phyloP scores from a whole-genome alignment of 2,329 filamentous ascomycete genomes.

The Penicillium sp. region DNA sequence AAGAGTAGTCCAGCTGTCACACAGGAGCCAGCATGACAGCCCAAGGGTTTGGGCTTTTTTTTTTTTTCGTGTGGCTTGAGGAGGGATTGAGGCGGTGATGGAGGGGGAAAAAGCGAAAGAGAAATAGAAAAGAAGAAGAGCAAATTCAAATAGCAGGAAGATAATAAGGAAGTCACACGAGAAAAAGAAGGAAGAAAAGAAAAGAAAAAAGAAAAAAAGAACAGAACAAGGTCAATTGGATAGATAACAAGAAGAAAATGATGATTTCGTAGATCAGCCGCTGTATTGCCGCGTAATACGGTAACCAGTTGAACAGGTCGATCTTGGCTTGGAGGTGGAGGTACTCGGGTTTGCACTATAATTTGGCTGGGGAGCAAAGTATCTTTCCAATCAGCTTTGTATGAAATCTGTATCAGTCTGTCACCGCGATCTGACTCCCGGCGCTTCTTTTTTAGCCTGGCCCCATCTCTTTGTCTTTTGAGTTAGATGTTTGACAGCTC shows the following conservation, averaged over 20 bases:
- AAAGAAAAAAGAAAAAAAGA: conserved; percentile 9
- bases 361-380: neutral
- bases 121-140: conserved; percentile 8
- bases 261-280: conserved; percentile 22
- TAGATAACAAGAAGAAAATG: conserved; percentile 18
- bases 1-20: conserved; percentile 38
- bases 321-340: conserved; percentile 5
- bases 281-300: conserved; percentile 12
- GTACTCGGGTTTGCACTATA: neutral
- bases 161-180: conserved; percentile 6
- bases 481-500: neutral
- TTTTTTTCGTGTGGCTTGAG: conserved; percentile 5
- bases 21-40: conserved; percentile 38
- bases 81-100: conserved; percentile 1
- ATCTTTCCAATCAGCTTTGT: conserved; percentile 6
- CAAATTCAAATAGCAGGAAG: neutral
- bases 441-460: conserved; percentile 27
- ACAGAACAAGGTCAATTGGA: conserved; percentile 8
- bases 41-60: conserved; percentile 4
- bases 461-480: conserved; percentile 13
- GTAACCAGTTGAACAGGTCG: conserved; percentile 14
- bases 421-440: conserved; percentile 21
- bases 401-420: conserved; percentile 11
- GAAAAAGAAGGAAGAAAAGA: conserved; percentile 7
- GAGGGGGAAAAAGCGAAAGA: conserved; percentile 4